Evolutionary conservation across 352 stramenopile genomes (phyloP).

Genomic region (Phytophthora vignae): DNA sequence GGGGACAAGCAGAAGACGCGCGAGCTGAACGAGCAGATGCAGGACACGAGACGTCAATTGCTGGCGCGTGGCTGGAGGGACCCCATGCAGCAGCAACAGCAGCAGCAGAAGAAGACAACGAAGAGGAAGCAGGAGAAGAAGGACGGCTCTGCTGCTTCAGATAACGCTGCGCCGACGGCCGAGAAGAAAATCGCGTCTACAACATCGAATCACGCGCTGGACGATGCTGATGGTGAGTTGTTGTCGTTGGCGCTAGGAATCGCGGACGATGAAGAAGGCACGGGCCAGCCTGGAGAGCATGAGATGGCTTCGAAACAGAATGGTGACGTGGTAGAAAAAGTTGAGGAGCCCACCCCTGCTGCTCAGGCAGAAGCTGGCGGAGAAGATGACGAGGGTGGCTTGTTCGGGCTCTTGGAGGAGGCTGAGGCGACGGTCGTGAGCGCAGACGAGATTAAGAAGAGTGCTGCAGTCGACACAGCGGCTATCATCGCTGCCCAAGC

Average conservation of each 20-base stretch:
- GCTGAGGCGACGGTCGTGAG: slow-evolving; percentile 45
- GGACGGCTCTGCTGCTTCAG: background rate
- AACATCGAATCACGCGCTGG: background rate
- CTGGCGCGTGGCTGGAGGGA: slow-evolving; percentile 59
- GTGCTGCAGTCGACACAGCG: slow-evolving; percentile 35
- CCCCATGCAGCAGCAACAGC: slow-evolving; percentile 42
- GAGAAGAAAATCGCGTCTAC: background rate
- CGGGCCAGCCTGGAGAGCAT: slow-evolving; percentile 1
- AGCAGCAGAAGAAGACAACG: slow-evolving; percentile 56
- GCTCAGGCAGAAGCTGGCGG: slow-evolving; percentile 16
- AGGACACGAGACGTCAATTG: slow-evolving; percentile 49
- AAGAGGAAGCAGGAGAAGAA: slow-evolving; percentile 47
- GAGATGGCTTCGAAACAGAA: slow-evolving; percentile 1
- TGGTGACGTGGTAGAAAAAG: background rate
- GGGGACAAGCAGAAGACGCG: slow-evolving; percentile 46
- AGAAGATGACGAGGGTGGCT: slow-evolving; percentile 30
- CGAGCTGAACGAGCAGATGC: slow-evolving; percentile 51
- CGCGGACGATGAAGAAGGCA: slow-evolving; percentile 13
- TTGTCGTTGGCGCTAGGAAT: slow-evolving; percentile 32
- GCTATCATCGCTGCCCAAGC: slow-evolving; percentile 33
- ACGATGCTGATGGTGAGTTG: slow-evolving; percentile 38
- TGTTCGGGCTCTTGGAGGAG: slow-evolving; percentile 54
- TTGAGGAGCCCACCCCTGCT: background rate
- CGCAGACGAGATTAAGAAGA: slow-evolving; percentile 54
- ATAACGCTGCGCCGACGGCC: background rate